Evolutionary conservation across 345 rosid genomes (phyloP), one percentile per base, ranked within the genome.

Genomic region (Lumnitzera littorea): DNA sequence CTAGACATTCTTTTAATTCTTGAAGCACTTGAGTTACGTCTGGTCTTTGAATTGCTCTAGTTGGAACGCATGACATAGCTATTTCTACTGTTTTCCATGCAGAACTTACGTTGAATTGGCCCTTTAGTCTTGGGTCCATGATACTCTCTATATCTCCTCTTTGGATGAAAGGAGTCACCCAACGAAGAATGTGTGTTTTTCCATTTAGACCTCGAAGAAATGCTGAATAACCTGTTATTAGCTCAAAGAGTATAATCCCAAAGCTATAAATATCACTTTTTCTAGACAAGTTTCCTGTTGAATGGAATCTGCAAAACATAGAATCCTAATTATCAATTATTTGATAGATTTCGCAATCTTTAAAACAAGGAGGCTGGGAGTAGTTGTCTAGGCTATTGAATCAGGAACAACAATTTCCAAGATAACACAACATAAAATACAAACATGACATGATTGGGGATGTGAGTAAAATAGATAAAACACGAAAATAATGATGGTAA

Each of bases 191-290:
- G 50, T 59, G 61, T 17, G 51, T 56, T 4, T 36, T 66, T n/a
- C 59, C 50, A 11, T 36, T 36, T 53, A n/a, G 60, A 2, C 11
- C 14, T 13, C 43, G 14, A 16, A 61, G 12, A 66, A 55, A 17
- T 8, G 53, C 69, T 3, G 69, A 49, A 13, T 25, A 36, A 24
- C 68, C 29, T 29, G 72, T 55, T 12, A 64, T 64, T 17, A 68
- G 46, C 36, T 60, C 62, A 11, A 72, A 14, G 0, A 72, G 64
- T 12, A 72, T 64, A 15, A 72, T 24, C 10, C 75, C 71, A 36
- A 72, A 72, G 12, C 68, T 62, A 7, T 62, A 72, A 14, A 66
- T 64, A 49, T 66, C 71, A 17, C 60, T 58, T 59, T 62, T 67
- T 5, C 64, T 63, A 0, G 49, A 64, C 1, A 61, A 13, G 53